phyloP scores from a whole-genome alignment of 345 rosid genomes.

The Citrus sp. region DNA sequence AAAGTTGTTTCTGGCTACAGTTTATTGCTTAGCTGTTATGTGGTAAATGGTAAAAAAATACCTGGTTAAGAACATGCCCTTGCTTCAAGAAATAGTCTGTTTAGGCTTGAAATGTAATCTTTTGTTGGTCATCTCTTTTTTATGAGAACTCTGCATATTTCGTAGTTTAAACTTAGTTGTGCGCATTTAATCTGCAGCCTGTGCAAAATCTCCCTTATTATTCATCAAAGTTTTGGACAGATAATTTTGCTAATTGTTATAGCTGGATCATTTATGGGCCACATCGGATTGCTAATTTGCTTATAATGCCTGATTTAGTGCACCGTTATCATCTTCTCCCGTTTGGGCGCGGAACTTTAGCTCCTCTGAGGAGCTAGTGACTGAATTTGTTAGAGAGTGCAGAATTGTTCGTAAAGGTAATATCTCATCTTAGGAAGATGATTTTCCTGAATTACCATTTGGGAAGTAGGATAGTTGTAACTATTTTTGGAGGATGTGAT shows the following conservation, averaged over 20 bases:
- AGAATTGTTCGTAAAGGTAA: constrained; percentile 97
- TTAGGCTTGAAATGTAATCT: background rate
- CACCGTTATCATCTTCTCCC: constrained; percentile 88
- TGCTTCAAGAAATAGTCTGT: background rate
- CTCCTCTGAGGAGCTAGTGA: constrained; percentile 85
- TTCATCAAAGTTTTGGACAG: background rate
- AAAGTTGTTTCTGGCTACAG: background rate
- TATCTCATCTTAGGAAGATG: constrained; percentile 2
- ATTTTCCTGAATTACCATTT: constrained; percentile 1
- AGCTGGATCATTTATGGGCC: background rate
- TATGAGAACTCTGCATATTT: background rate
- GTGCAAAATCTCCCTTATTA: background rate
- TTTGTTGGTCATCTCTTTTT: background rate
- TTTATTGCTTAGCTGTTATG: background rate
- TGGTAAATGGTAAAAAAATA: background rate
- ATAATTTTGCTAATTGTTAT: background rate
- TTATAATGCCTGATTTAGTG: constrained; percentile 40
- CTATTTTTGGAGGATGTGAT: background rate
- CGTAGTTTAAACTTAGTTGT: background rate
- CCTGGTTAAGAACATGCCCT: background rate
- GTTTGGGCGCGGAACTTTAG: constrained; percentile 87
- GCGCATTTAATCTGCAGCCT: background rate
- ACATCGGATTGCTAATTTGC: constrained; percentile 7
- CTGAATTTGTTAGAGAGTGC: constrained; percentile 96
- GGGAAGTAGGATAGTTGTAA: background rate